Percentiles rank a stretch among this genome's conserved stretches.
These are phyloP conservation scores for Candida schatavii DNA, from an alignment of 805 yeast species.

Conservation along the genomic window DNA sequence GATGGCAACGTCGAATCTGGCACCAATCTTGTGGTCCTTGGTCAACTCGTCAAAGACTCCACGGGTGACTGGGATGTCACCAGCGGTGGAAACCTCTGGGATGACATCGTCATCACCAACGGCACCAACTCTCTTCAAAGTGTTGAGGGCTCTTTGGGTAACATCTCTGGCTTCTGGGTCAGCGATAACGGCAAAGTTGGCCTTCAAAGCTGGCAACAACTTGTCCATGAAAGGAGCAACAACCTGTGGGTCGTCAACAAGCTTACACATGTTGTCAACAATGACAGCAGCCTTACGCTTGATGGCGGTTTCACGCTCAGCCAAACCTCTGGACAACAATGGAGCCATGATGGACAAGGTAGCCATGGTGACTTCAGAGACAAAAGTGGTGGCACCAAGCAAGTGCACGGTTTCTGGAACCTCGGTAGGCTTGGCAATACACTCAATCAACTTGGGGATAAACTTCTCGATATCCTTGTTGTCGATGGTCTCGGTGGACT, in stretches of 20 bases:
- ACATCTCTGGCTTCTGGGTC: constrained; percentile 99
- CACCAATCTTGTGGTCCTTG: constrained; percentile 61
- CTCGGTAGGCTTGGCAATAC: constrained; percentile 95
- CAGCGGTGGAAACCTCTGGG: constrained; percentile 98
- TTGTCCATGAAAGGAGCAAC: constrained; percentile 98
- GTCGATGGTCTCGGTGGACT: constrained; percentile 95
- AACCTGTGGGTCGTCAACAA: constrained; percentile 99
- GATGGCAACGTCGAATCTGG: constrained; percentile 76
- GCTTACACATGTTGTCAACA: constrained; percentile 99
- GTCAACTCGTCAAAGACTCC: constrained; percentile 75
- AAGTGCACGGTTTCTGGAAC: constrained; percentile 99
- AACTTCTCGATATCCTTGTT: constrained; percentile 99
- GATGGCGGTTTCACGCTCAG: constrained; percentile 99
- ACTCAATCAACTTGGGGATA: constrained; percentile 94
- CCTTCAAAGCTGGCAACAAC: constrained; percentile 93
- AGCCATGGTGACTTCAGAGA: constrained; percentile 99
- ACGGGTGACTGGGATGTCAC: constrained; percentile 88
- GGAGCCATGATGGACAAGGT: constrained; percentile 99
- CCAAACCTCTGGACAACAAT: constrained; percentile 97
- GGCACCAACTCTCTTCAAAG: constrained; percentile 98
- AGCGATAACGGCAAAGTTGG: constrained; percentile 94
- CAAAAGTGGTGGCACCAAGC: constrained; percentile 99
- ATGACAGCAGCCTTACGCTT: constrained; percentile 99
- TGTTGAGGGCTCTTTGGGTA: constrained; percentile 93
- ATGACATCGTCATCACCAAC: constrained; percentile 83